Evolutionary conservation across 768 basidiomycete genomes (phyloP), one percentile per base, ranked within the genome.

Genomic region (Aureoboletus auriporus): DNA sequence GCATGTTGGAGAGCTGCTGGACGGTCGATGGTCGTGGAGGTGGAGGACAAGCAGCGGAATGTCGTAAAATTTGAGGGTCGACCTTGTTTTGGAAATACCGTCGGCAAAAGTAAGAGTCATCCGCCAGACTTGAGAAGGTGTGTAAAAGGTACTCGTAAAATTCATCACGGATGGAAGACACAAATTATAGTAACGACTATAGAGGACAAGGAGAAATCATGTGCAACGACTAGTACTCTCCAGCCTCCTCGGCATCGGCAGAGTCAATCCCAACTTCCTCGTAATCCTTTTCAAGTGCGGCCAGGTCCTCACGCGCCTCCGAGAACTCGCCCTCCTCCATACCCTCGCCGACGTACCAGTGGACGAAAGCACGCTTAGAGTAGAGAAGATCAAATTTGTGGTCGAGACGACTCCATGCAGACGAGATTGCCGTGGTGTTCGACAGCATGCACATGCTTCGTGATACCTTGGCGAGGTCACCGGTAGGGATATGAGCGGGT

Each of bases 231-330:
- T 68, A 77, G 62, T 77, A 77, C 60, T 77, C 75, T 51, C 71
- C 75, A 40, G 57, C 71, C 51, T 79, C 80, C 64, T 80, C 75
- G 14, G 53, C 71, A 35, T 77, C 75, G 5, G 74, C 77, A 36
- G 76, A 76, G 61, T 73, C 72, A 27, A 71, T 74, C 44, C 83
- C 80, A 56, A 85, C 92, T 67, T 96, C 91, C 67, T 92, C 90
- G 60, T 93, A 93, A 57, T 93, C 92, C 70, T 93, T 96, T 78
- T 97, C 95, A 47, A 99, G 83, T n/a, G 95, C 95, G n/a, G 95
- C 96, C 49, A 99, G 85, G 68, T 99, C 95, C 74, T 99, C 96
- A 51, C 95, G 88, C 16, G 95, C 95, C 75, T 97, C 95, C 16
- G 92, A 94, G 75, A 98, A 97, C 74, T 99, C 95, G 67, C 95